Conservation (phyloP, 345 rosid species). For the Salix caprea region DNA sequence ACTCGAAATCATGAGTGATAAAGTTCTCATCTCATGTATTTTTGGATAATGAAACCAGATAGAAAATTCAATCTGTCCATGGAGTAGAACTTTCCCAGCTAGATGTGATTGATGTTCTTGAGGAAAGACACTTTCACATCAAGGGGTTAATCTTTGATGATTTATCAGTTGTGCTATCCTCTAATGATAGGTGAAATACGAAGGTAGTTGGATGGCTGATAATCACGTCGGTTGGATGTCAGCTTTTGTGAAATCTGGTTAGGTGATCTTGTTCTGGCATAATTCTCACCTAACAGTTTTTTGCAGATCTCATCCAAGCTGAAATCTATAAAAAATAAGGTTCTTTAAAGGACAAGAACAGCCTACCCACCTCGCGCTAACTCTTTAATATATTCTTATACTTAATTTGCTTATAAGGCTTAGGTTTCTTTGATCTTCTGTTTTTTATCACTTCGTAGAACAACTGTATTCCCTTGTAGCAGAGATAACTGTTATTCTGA, state of each 20-base stretch:
- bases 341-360: background rate
- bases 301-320: background rate
- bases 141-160: background rate
- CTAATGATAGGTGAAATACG: background rate
- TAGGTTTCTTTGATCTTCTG: background rate
- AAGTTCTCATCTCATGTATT: background rate
- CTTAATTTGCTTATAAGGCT: background rate
- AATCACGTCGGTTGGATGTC: background rate
- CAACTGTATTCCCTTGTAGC: background rate
- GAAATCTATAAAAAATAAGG: background rate
- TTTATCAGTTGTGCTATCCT: background rate
- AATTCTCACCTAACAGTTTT: background rate
- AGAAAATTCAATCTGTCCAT: background rate
- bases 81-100: too few relatives aligned
- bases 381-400: background rate
- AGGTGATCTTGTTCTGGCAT: background rate
- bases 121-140: background rate
- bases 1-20: background rate
- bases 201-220: conserved; percentile 3
- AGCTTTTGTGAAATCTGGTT: conserved; percentile 1
- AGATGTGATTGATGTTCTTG: background rate
- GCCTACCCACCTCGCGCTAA: background rate
- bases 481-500: background rate
- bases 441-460: background rate
- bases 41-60: background rate